A percentile compares a stretch with the other conserved stretches of the same genome.
These are phyloP conservation scores for Coprinopsis cinerea DNA, from an alignment of 768 basidiomycete genomes.

Conservation along the genomic window DNA sequence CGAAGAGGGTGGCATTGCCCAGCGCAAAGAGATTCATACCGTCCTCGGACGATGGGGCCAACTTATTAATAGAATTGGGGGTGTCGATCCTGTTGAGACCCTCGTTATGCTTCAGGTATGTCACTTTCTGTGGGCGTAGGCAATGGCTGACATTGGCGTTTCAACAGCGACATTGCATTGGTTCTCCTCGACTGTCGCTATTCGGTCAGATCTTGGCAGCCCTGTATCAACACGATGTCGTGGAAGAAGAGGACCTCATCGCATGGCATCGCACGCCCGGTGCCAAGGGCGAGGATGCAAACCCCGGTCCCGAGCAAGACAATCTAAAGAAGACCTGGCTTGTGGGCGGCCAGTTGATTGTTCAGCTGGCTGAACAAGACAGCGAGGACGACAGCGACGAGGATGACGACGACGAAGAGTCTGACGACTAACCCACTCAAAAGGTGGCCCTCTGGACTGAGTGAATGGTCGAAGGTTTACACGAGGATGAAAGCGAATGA, in stretches of 20 bases:
- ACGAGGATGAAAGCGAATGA: slow-evolving; percentile 16
- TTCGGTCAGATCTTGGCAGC: slow-evolving; percentile 85
- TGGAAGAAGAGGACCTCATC: slow-evolving; percentile 88
- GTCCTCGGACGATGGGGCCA: slow-evolving; percentile 78
- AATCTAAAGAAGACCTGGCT: slow-evolving; percentile 65
- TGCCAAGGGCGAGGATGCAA: slow-evolving; percentile 47
- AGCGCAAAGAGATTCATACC: slow-evolving; percentile 58
- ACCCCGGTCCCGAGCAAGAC: slow-evolving; percentile 35
- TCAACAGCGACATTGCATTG: slow-evolving; percentile 56
- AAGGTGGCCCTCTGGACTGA: too few relatives aligned
- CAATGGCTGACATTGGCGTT: neutral
- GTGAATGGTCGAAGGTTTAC: neutral
- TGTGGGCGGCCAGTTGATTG: slow-evolving; percentile 68
- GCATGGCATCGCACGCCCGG: slow-evolving; percentile 66
- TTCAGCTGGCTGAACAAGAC: slow-evolving; percentile 77
- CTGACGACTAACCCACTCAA: slow-evolving; percentile 9
- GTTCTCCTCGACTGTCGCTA: slow-evolving; percentile 55
- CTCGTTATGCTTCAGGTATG: slow-evolving; percentile 72
- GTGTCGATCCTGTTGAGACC: slow-evolving; percentile 77
- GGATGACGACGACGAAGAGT: slow-evolving; percentile 7
- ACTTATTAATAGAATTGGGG: slow-evolving; percentile 76
- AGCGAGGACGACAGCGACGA: slow-evolving; percentile 28
- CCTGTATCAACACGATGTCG: slow-evolving; percentile 87
- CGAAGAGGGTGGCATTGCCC: slow-evolving; percentile 46
- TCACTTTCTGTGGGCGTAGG: slow-evolving; percentile 3